phyloP scores from a whole-genome alignment of 345 rosid species.

The Salix exigua region DNA sequence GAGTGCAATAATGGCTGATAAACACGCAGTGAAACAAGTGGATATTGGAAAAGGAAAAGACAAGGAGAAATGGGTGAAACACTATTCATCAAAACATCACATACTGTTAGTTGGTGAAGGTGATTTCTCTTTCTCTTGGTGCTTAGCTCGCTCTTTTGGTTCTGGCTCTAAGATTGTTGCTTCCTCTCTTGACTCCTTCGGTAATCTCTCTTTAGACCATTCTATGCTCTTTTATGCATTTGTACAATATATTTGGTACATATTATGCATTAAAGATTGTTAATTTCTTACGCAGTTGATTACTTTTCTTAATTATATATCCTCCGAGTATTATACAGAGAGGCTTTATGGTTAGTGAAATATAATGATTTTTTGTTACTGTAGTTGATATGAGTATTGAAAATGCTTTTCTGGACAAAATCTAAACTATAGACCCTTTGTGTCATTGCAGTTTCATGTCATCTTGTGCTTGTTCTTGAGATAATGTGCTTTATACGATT shows the following conservation, averaged over 20 bases:
- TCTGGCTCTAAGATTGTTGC: slow-evolving; percentile 50
- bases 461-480: neutral
- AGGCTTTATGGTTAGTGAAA: no score
- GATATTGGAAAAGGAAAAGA: neutral
- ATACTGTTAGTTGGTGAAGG: slow-evolving; percentile 62
- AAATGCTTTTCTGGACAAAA: no score
- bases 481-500: neutral
- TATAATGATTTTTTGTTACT: no score
- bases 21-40: neutral
- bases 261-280: no score
- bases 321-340: no score
- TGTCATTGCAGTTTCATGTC: no score
- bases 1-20: neutral
- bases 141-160: slow-evolving; percentile 39
- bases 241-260: no score
- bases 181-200: slow-evolving; percentile 48
- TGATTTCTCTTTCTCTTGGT: slow-evolving; percentile 52
- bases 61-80: slow-evolving; percentile 33
- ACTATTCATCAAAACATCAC: slow-evolving; percentile 43
- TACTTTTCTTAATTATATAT: no score
- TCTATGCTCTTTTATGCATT: neutral
- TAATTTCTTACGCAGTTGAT: no score
- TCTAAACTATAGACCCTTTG: no score
- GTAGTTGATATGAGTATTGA: no score
- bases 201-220: slow-evolving; percentile 17